Percentiles rank a stretch among this genome's conserved stretches.
Evolutionary conservation across 2,329 filamentous ascomycete species (phyloP).

Genomic region (Xylariaceae sp.): DNA sequence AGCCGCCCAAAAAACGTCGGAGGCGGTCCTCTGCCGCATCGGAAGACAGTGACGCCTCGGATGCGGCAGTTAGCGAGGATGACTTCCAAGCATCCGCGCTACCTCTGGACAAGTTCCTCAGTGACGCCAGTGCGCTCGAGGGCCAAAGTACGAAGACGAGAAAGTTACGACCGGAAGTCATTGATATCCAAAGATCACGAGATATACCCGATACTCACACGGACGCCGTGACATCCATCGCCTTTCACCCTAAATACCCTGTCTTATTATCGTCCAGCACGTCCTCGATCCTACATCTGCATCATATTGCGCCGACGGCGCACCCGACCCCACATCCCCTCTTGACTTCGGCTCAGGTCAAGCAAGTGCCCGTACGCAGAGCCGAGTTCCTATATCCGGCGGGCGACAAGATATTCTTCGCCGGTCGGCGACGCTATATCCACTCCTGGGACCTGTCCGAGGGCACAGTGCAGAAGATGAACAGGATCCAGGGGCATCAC

Average conservation of each 20-base stretch:
- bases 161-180: constrained; percentile 75
- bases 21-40: constrained; percentile 43
- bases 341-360: constrained; percentile 82
- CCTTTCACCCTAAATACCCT: constrained; percentile 83
- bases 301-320: constrained; percentile 74
- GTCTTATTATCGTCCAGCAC: constrained; percentile 85
- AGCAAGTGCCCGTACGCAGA: constrained; percentile 73
- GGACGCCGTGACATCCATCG: constrained; percentile 72
- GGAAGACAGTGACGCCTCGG: constrained; percentile 23
- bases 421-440: constrained; percentile 83
- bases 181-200: constrained; percentile 84
- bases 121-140: constrained; percentile 62
- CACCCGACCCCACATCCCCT: constrained; percentile 77
- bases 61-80: constrained; percentile 14
- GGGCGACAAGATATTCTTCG: constrained; percentile 78
- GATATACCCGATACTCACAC: constrained; percentile 75
- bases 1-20: constrained; percentile 42
- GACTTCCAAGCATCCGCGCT: constrained; percentile 58
- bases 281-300: constrained; percentile 77
- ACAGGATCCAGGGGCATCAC: constrained; percentile 64
- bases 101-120: constrained; percentile 73
- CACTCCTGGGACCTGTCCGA: constrained; percentile 87
- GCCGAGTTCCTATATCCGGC: constrained; percentile 69
- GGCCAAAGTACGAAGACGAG: constrained; percentile 50
- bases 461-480: constrained; percentile 76